Evolutionary conservation across 495 filamentous ascomycete genomes (phyloP).

Genomic region (Podospora comata): DNA sequence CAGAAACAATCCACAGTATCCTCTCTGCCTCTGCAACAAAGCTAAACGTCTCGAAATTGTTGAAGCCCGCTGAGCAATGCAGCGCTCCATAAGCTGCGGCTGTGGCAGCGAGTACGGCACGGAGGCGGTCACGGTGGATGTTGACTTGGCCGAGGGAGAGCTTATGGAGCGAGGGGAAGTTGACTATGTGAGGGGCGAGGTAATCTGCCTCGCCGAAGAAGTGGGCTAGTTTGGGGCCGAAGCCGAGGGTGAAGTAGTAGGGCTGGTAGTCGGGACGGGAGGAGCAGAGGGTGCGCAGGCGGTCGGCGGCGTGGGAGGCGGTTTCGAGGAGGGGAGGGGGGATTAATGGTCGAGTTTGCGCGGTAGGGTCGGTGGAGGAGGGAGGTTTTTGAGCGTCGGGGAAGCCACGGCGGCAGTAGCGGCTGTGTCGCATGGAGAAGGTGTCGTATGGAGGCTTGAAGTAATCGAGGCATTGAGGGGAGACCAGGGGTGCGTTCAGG

Average conservation of each 20-base stretch:
- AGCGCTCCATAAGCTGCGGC: constrained; percentile 13
- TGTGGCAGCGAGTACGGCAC: constrained; percentile 12
- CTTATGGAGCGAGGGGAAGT: constrained; percentile 15
- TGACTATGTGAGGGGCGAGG: constrained; percentile 7
- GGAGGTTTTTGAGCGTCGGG: neutral
- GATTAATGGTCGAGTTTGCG: neutral
- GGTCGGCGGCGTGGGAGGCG: constrained; percentile 8
- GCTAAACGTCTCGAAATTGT: neutral
- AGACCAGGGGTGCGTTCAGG: neutral
- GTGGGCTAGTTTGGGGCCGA: constrained; percentile 5
- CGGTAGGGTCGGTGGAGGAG: too few species aligned
- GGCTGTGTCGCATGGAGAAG: constrained; percentile 11
- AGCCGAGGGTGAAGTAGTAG: constrained; percentile 14
- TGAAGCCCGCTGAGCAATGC: constrained; percentile 10
- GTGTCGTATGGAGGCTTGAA: neutral
- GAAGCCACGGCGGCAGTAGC: constrained; percentile 11
- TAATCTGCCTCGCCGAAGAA: constrained; percentile 18
- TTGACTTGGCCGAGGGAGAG: constrained; percentile 14
- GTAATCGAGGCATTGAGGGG: neutral
- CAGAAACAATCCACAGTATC: constrained; percentile 17
- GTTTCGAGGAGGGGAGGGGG: neutral
- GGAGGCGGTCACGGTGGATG: constrained; percentile 15
- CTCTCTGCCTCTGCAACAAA: constrained; percentile 12
- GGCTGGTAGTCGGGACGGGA: constrained; percentile 6
- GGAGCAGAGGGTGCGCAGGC: neutral